Evolutionary conservation across 805 yeast genomes (phyloP).

Genomic region (Maudiozyma barnettii): DNA sequence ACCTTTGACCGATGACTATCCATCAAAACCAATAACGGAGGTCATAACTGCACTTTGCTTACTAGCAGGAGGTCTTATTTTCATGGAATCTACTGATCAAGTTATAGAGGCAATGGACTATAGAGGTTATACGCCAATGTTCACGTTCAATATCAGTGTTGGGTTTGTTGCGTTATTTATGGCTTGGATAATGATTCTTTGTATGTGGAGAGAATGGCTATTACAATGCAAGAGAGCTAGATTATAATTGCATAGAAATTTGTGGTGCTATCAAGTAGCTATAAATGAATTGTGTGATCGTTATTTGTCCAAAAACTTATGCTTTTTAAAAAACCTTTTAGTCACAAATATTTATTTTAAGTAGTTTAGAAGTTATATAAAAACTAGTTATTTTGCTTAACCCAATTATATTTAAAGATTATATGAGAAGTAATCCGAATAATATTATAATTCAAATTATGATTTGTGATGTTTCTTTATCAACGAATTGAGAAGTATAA

Average conservation of each 20-base stretch:
- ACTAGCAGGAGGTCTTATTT: slow-evolving; percentile 80
- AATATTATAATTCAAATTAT: no score
- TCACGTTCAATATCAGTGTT: slow-evolving; percentile 76
- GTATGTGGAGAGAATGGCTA: slow-evolving; percentile 48
- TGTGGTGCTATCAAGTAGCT: no score
- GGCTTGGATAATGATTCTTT: slow-evolving; percentile 77
- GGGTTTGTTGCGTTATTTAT: slow-evolving; percentile 70
- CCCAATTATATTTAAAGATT: no score
- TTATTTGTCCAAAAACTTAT: no score
- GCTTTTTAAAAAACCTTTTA: no score
- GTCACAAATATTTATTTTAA: no score
- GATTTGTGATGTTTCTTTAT: no score
- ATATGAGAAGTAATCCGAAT: no score
- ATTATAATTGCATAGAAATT: background rate
- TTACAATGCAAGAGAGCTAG: background rate
- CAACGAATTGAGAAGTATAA: no score
- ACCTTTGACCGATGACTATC: slow-evolving; percentile 30
- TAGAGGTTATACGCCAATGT: slow-evolving; percentile 80
- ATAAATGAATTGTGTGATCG: no score
- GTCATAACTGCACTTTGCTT: slow-evolving; percentile 68
- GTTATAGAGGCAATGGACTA: slow-evolving; percentile 72
- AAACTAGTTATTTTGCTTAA: no score
- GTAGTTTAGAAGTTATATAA: no score
- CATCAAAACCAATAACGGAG: slow-evolving; percentile 81
- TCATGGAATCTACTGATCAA: slow-evolving; percentile 88